phyloP scores from a whole-genome alignment of 768 basidiomycete genomes.

The Leccinellum albellum region DNA sequence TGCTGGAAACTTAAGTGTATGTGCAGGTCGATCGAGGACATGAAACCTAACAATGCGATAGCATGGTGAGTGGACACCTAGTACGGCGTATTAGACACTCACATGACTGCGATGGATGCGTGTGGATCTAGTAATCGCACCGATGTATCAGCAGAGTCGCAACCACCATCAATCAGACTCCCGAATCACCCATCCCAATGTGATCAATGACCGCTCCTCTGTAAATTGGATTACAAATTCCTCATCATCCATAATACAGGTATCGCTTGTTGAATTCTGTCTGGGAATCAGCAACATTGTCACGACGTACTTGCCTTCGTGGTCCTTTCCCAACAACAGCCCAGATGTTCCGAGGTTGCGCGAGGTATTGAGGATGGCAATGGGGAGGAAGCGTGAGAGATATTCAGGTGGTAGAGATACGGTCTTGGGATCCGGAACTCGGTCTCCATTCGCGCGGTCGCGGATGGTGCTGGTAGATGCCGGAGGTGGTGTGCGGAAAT shows the following conservation, averaged over 20 bases:
- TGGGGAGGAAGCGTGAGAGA: conserved; percentile 69
- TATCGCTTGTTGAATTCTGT: conserved; percentile 84
- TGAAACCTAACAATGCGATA: conserved; percentile 55
- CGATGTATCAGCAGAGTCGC: background rate
- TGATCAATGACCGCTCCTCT: conserved; percentile 75
- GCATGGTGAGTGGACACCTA: background rate
- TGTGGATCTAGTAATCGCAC: conserved; percentile 67
- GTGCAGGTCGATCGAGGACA: conserved; percentile 92
- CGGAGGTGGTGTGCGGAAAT: conserved; percentile 32
- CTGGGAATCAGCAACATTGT: conserved; percentile 83
- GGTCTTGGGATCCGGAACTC: conserved; percentile 48
- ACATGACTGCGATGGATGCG: conserved; percentile 88
- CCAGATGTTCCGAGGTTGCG: conserved; percentile 86
- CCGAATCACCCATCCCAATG: conserved; percentile 81
- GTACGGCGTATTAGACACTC: conserved; percentile 22
- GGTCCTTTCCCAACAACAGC: conserved; percentile 65
- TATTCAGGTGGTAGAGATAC: conserved; percentile 70
- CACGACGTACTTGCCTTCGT: conserved; percentile 62
- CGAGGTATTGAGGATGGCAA: conserved; percentile 75
- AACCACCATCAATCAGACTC: background rate
- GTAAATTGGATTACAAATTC: conserved; percentile 84
- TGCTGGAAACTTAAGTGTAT: conserved; percentile 87
- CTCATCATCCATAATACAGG: conserved; percentile 91
- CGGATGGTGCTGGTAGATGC: conserved; percentile 33
- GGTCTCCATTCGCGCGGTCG: conserved; percentile 29